Conservation (phyloP, 345 rosid genomes). For the Corchorus olitorius region DNA sequence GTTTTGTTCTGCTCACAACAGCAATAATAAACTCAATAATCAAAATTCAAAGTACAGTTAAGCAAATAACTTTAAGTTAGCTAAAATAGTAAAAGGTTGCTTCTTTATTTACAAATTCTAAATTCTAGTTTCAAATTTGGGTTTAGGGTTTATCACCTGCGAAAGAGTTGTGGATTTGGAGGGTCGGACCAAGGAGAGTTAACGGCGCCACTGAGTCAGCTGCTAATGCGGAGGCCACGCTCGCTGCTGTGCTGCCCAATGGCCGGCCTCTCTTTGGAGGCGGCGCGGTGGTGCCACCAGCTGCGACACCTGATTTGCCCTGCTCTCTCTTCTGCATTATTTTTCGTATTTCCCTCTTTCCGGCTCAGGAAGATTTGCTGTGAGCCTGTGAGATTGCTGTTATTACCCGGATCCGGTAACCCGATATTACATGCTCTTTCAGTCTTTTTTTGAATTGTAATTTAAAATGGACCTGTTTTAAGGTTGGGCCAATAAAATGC, state of each 20-base stretch:
- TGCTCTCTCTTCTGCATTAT: constrained; percentile 88
- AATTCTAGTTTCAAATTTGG: background rate
- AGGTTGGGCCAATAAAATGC: background rate
- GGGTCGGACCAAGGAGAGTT: constrained; percentile 79
- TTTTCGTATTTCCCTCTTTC: background rate
- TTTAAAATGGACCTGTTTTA: background rate
- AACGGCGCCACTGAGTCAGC: constrained; percentile 72
- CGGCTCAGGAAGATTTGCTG: background rate
- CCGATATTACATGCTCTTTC: background rate
- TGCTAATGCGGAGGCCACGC: constrained; percentile 46
- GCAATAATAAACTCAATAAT: background rate
- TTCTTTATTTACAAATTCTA: background rate
- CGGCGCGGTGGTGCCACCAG: constrained; percentile 64
- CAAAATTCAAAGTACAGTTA: background rate
- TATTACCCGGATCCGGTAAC: constrained; percentile 17
- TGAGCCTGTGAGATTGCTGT: background rate
- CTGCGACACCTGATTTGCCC: constrained; percentile 67
- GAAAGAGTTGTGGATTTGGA: constrained; percentile 86
- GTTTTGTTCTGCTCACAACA: constrained; percentile 66
- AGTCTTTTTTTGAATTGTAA: background rate
- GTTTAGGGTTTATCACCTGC: constrained; percentile 52
- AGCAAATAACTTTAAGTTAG: background rate
- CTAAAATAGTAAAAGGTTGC: background rate
- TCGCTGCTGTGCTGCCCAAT: constrained; percentile 65
- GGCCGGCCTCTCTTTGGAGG: constrained; percentile 90